phyloP scores from a whole-genome alignment of 116 monocot genomes.

The Thalassia testudinum region DNA sequence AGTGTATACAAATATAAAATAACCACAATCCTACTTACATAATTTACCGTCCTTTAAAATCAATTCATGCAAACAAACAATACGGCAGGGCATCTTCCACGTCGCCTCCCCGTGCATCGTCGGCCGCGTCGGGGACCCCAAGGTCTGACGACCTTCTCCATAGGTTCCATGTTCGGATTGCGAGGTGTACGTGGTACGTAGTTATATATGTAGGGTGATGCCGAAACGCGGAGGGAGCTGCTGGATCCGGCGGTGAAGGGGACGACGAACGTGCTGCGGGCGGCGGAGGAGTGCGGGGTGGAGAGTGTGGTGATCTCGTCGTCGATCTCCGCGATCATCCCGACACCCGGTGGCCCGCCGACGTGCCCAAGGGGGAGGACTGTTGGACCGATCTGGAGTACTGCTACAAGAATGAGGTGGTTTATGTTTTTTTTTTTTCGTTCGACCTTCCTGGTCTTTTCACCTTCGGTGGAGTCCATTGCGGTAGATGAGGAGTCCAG shows the following conservation, averaged over 20 bases:
- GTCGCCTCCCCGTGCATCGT: slow-evolving; percentile 86
- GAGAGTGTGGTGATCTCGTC: slow-evolving; percentile 80
- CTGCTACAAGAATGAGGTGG: slow-evolving; percentile 63
- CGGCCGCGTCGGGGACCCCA: slow-evolving; percentile 58
- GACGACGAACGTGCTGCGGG: slow-evolving; percentile 73
- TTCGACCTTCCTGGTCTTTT: no score
- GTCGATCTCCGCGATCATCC: slow-evolving; percentile 77
- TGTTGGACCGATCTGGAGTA: slow-evolving; percentile 93
- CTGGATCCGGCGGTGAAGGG: slow-evolving; percentile 89
- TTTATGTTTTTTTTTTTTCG: no score
- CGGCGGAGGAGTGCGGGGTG: slow-evolving; percentile 58
- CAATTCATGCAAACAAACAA: no score
- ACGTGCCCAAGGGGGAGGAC: slow-evolving; percentile 40
- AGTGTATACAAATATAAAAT: no score
- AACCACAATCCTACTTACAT: no score
- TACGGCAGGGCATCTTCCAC: slow-evolving; percentile 77
- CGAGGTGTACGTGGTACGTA: no score
- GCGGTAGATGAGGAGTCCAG: no score
- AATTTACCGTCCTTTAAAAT: no score
- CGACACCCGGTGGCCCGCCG: slow-evolving; percentile 71
- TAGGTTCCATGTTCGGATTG: no score
- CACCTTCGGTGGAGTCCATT: no score
- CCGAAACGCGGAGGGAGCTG: slow-evolving; percentile 23
- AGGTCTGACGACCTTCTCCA: slow-evolving; percentile 1
- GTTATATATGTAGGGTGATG: no score